Percentiles rank a stretch among this genome's conserved stretches.
phyloP scores from a whole-genome alignment of 495 filamentous ascomycete genomes.

The Tirmania nivea region DNA sequence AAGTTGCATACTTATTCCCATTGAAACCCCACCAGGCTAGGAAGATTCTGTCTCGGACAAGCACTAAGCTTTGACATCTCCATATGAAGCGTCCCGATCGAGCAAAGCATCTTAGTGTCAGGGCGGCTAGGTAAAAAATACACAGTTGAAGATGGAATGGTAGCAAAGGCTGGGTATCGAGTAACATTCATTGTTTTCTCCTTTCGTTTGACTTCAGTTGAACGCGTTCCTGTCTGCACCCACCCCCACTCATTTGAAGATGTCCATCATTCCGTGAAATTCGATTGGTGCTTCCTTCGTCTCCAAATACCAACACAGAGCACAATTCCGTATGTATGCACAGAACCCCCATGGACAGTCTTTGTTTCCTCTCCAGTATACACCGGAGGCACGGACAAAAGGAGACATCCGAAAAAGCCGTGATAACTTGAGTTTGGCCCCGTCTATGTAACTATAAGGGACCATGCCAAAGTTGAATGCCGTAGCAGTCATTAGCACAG shows the following conservation, averaged over 20 bases:
- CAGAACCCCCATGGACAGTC: conserved; percentile 16
- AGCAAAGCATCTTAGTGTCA: background rate
- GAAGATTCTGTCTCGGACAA: conserved; percentile 12
- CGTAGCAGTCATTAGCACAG: conserved; percentile 13
- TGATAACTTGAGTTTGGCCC: conserved; percentile 4
- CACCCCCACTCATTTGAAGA: conserved; percentile 9
- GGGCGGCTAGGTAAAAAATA: too few species aligned
- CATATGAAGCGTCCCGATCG: conserved; percentile 7
- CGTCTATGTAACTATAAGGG: background rate
- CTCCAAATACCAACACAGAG: background rate
- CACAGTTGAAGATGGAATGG: too few species aligned
- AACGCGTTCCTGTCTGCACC: background rate
- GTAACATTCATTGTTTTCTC: too few species aligned
- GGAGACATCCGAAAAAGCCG: conserved; percentile 18
- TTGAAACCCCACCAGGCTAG: background rate
- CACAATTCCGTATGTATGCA: conserved; percentile 16
- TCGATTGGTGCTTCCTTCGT: conserved; percentile 1
- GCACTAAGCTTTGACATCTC: conserved; percentile 16
- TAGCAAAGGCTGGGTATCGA: too few species aligned
- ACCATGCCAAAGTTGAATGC: conserved; percentile 5
- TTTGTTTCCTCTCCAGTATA: conserved; percentile 17
- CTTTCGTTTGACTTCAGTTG: too few species aligned
- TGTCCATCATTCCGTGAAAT: conserved; percentile 8
- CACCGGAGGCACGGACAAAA: conserved; percentile 19
- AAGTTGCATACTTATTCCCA: background rate